These are phyloP conservation scores for Calycina marina DNA, from an alignment of 2,329 filamentous ascomycete species.

Conservation along the genomic window DNA sequence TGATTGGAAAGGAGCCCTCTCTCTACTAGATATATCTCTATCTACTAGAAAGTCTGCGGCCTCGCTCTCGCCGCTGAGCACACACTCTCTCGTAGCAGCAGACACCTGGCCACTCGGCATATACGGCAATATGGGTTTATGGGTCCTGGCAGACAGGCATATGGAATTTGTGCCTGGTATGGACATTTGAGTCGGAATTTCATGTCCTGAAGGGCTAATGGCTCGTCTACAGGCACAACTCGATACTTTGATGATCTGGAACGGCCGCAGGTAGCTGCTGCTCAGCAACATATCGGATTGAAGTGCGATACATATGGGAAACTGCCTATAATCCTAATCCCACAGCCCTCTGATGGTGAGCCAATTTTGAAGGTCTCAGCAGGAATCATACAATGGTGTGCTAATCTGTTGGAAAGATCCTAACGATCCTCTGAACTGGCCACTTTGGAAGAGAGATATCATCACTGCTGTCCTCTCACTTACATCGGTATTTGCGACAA, in stretches of 20 bases:
- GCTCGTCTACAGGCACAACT: slow-evolving; percentile 37
- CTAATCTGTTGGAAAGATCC: no score
- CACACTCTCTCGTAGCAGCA: not conserved
- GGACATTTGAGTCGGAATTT: slow-evolving; percentile 8
- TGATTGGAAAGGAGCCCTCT: no score
- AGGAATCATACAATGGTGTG: no score
- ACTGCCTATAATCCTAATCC: slow-evolving; percentile 65
- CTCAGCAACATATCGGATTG: slow-evolving; percentile 31
- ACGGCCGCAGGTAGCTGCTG: slow-evolving; percentile 28
- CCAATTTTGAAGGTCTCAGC: no score
- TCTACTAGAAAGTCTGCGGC: not conserved
- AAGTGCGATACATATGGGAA: slow-evolving; percentile 60
- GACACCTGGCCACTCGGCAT: not conserved
- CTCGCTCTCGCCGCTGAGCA: not conserved
- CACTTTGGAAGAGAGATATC: slow-evolving; percentile 69
- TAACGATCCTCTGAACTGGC: slow-evolving; percentile 76
- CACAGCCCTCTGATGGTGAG: slow-evolving; percentile 82
- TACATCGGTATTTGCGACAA: slow-evolving; percentile 68
- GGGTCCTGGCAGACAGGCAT: slow-evolving; percentile 44
- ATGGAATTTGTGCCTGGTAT: slow-evolving; percentile 62
- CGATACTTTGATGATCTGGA: slow-evolving; percentile 48
- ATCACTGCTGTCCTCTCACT: slow-evolving; percentile 69
- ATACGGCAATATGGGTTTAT: slow-evolving; percentile 29
- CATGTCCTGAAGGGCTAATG: no score
- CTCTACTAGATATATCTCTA: not conserved